Conservation (phyloP, 2,329 filamentous ascomycete species). For the Ascochyta rabiei region DNA sequence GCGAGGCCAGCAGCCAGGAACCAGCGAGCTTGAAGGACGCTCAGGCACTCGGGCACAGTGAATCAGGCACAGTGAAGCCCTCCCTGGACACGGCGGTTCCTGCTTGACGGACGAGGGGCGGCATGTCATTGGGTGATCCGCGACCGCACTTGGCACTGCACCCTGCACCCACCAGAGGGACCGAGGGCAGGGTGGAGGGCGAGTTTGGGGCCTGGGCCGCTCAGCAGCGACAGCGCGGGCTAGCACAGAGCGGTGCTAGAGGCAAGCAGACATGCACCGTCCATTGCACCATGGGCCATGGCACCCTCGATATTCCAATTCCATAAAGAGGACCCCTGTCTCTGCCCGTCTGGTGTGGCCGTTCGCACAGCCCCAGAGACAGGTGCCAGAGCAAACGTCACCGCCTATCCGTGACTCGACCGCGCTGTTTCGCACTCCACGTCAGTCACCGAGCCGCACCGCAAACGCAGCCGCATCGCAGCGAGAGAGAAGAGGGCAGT, state of each 20-base stretch:
- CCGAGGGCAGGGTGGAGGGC: slow-evolving; percentile 26
- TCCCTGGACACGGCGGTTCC: slow-evolving; percentile 2
- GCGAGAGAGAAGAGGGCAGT: slow-evolving; percentile 3
- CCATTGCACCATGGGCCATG: too few relatives aligned
- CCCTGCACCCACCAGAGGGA: slow-evolving; percentile 17
- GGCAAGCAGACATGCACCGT: slow-evolving; percentile 23
- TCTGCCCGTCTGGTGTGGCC: slow-evolving; percentile 14
- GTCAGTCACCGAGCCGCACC: slow-evolving; percentile 16
- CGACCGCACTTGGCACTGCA: slow-evolving; percentile 20
- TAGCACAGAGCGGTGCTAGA: slow-evolving; percentile 35
- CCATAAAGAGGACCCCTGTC: slow-evolving; percentile 37
- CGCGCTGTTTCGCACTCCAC: slow-evolving; percentile 14
- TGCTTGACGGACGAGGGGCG: slow-evolving; percentile 3
- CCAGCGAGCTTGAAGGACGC: background rate
- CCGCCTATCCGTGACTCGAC: slow-evolving; percentile 3
- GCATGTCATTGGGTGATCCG: slow-evolving; percentile 17
- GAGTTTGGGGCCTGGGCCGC: slow-evolving; percentile 30
- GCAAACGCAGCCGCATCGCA: slow-evolving; percentile 17
- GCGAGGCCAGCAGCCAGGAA: slow-evolving; percentile 1
- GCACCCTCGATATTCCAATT: background rate
- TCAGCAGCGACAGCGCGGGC: slow-evolving; percentile 20
- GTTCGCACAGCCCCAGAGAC: slow-evolving; percentile 25
- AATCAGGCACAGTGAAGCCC: background rate
- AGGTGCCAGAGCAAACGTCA: slow-evolving; percentile 9
- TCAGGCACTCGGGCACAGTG: too few relatives aligned